phyloP scores from a whole-genome alignment of 2,329 filamentous ascomycete genomes.

The Neonectria hederae region DNA sequence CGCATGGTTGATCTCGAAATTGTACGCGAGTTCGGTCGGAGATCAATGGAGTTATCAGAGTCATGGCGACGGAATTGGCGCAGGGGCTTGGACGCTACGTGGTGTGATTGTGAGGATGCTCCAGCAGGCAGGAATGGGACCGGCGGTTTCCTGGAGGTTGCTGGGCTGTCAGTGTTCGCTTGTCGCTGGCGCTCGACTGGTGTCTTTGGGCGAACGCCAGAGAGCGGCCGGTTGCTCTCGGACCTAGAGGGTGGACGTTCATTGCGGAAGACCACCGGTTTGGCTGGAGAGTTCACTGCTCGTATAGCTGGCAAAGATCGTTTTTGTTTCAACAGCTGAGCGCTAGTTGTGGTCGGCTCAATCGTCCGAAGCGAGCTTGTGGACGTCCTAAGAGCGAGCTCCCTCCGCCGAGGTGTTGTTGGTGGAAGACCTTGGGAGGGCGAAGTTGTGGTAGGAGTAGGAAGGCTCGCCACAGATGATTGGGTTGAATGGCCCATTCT shows the following conservation, averaged over 20 bases:
- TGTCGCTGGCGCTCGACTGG: conserved; percentile 71
- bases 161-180: conserved; percentile 58
- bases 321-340: conserved; percentile 72
- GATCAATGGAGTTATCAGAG: conserved; percentile 74
- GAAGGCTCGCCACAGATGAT: conserved; percentile 72
- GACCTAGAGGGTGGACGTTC: conserved; percentile 70
- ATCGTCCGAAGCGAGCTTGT: conserved; percentile 62
- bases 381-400: conserved; percentile 65
- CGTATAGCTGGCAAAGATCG: conserved; percentile 71
- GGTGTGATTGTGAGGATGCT: conserved; percentile 78
- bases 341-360: conserved; percentile 71
- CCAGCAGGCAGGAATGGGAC: conserved; percentile 84
- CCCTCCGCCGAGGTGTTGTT: conserved; percentile 70
- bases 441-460: conserved; percentile 68
- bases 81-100: conserved; percentile 75
- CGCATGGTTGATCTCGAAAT: conserved; percentile 67
- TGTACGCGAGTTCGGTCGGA: conserved; percentile 65
- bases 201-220: conserved; percentile 72
- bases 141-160: conserved; percentile 66
- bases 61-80: conserved; percentile 82
- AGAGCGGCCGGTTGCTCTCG: conserved; percentile 61
- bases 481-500: conserved; percentile 75
- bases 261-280: conserved; percentile 57
- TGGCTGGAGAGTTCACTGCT: conserved; percentile 60
- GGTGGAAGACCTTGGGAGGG: conserved; percentile 63